A percentile compares a stretch with the other conserved stretches of the same genome.
phyloP scores from a whole-genome alignment of 2,329 filamentous ascomycete species.

The Monascus ruber region DNA sequence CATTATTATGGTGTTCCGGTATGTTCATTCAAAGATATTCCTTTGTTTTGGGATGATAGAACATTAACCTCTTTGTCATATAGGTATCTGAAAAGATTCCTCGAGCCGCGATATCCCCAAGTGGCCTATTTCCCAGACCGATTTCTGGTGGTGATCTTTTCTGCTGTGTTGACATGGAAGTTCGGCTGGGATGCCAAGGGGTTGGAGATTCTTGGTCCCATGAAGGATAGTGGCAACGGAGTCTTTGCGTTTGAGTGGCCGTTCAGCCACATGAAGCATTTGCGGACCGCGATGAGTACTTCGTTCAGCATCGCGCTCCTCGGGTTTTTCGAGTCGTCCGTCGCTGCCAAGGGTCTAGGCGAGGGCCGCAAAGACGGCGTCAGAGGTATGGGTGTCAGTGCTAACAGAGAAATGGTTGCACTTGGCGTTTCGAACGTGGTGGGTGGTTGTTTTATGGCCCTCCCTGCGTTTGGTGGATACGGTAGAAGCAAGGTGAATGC shows the following conservation, averaged over 20 bases:
- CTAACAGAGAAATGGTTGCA: constrained; percentile 88
- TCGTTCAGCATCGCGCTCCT: constrained; percentile 87
- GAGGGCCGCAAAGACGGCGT: constrained; percentile 53
- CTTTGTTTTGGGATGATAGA: background rate
- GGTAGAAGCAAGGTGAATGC: constrained; percentile 92
- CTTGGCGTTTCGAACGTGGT: constrained; percentile 84
- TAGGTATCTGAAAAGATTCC: constrained; percentile 66
- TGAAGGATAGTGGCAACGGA: constrained; percentile 59
- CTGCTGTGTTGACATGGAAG: constrained; percentile 65
- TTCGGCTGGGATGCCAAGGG: constrained; percentile 70
- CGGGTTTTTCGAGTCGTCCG: constrained; percentile 96
- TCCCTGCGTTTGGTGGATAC: constrained; percentile 93
- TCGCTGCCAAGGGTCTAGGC: constrained; percentile 84
- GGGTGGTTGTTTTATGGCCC: constrained; percentile 79
- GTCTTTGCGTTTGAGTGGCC: constrained; percentile 79
- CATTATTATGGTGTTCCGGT: constrained; percentile 86
- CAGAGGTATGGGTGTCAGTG: constrained; percentile 68
- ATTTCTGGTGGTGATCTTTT: constrained; percentile 76
- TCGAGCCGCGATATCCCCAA: constrained; percentile 67
- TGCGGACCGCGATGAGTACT: constrained; percentile 77
- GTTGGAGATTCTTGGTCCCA: constrained; percentile 70
- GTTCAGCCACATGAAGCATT: constrained; percentile 70
- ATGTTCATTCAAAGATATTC: constrained; percentile 17
- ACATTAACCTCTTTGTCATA: constrained; percentile 5
- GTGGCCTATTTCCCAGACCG: constrained; percentile 88